These are phyloP conservation scores for Plasmodium knowlesi DNA, from an alignment of 169 alveolate genomes.

Conservation along the genomic window DNA sequence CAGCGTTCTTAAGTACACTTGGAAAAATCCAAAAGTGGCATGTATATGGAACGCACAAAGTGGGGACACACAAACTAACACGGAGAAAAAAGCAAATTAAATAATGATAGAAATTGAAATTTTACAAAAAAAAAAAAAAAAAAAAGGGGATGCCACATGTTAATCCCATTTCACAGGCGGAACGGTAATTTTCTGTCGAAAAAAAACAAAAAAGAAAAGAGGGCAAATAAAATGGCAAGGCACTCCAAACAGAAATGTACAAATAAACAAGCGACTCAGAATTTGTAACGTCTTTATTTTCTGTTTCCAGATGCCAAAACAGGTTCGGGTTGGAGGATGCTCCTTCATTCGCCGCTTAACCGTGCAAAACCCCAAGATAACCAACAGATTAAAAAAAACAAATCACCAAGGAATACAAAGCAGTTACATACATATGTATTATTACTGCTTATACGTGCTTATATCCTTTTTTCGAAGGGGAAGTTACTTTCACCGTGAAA, in stretches of 20 bases:
- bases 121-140: background rate
- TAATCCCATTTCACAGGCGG: background rate
- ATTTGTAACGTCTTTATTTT: background rate
- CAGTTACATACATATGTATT: background rate
- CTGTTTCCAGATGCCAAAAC: background rate
- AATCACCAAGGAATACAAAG: background rate
- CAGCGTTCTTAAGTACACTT: background rate
- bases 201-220: too few species aligned
- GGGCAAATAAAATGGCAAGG: background rate
- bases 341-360: background rate
- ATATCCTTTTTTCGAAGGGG: background rate
- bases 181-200: background rate
- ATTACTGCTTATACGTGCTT: background rate
- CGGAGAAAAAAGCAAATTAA: background rate
- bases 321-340: background rate
- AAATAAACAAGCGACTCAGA: background rate
- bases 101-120: background rate
- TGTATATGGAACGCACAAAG: background rate
- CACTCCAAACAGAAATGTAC: background rate
- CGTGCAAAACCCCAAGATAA: background rate
- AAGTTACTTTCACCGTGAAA: background rate
- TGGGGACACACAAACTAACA: background rate
- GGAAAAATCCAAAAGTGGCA: background rate
- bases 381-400: background rate
- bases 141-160: background rate